Conservation (phyloP, 2,329 filamentous ascomycete species). For the Ophiostoma ips region DNA sequence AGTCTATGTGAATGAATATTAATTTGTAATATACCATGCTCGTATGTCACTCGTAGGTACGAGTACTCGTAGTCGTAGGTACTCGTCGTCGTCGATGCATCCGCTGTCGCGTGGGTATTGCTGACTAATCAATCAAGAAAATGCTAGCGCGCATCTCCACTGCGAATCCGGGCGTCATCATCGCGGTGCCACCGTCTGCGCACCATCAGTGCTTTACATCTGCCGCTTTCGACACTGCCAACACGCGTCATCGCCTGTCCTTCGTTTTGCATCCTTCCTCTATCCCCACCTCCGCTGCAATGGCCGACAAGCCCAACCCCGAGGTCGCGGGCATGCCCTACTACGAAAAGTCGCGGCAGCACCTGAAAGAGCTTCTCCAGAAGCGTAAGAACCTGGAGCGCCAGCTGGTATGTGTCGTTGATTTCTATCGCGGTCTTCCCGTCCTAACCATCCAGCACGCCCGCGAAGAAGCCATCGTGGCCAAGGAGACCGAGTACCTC, state of each 20-base stretch:
- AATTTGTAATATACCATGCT: too few species aligned
- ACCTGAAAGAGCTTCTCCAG: constrained; percentile 51
- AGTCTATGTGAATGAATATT: too few species aligned
- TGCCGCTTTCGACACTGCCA: neutral
- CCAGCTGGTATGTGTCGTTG: constrained; percentile 22
- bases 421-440: too few species aligned
- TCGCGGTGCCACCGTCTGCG: neutral
- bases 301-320: constrained; percentile 21
- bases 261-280: too few species aligned
- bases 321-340: constrained; percentile 45
- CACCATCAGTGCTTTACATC: too few species aligned
- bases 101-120: too few species aligned
- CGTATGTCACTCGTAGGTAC: too few species aligned
- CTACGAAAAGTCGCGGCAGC: constrained; percentile 58
- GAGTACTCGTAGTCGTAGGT: too few species aligned
- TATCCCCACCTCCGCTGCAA: constrained; percentile 17
- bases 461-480: constrained; percentile 66
- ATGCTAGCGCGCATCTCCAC: too few species aligned
- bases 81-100: too few species aligned
- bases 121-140: too few species aligned
- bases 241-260: neutral
- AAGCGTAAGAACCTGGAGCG: constrained; percentile 44
- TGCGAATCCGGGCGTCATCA: too few species aligned
- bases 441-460: constrained; percentile 6
- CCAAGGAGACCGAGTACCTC: constrained; percentile 75